Base-by-base conservation (phyloP, 176 grass and related monocot genomes). In the Musa itinerans region DNA sequence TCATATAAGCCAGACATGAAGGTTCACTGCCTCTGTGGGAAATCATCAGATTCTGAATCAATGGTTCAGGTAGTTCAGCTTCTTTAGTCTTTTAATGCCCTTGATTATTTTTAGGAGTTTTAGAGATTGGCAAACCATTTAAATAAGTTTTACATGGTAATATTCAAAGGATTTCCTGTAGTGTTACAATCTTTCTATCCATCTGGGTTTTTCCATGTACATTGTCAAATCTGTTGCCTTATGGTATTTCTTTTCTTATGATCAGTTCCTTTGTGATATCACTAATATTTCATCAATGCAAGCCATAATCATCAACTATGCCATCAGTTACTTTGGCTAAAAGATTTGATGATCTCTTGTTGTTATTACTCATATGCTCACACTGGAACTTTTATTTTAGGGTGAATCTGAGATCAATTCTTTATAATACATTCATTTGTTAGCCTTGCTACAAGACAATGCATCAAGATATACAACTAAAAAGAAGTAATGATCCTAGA, bases 1-100 rank as follows among this genome's bases (percentile, higher is more conserved):
- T 81, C 78, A 79, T 54, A 66, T 87, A 78, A 83, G 78, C 25
- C 76, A 63, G 80, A 83, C 62, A 65, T 64, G 16, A 89, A 92
- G 61, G 77, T 96, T 67, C 68, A 79, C 62, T 96, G 89, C 79
- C 93, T 74, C 43, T 96, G 93, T 87, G 85, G 85, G 52, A 84
- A 52, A 72, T 82, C 85, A 25, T 80, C 78, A 56, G 56, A 50
- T 49, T 79, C 61, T 61, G 74, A 81, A 13, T 77, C 89, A 68
- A 87, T 92, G 93, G 86, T 90, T 83, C 82, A 89, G 89, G 93
- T 92, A 86, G 21, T 74, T 62, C 54, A 81, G 69, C 66, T 69
- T 43, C 66, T 69, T 49, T 68, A 68, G 20, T 61, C 82, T 67
- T 73, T 74, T 73, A 56, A 76, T 57, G 49, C 11, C 65, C 64